These are phyloP conservation scores for Psilocybe azurescens DNA, from an alignment of 768 basidiomycete genomes.

Conservation along the genomic window DNA sequence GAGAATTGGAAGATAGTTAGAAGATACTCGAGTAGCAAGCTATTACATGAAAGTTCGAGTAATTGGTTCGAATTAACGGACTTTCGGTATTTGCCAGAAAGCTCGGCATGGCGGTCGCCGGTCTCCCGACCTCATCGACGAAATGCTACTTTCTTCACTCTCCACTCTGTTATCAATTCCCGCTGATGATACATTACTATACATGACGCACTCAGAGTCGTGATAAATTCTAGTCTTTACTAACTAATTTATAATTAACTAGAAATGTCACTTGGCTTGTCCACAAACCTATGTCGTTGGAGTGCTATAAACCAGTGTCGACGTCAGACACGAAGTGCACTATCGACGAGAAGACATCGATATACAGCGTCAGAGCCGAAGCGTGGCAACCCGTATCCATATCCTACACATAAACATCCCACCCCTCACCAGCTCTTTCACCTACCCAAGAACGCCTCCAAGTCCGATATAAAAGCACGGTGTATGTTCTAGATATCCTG, in stretches of 20 bases:
- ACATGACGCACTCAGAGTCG: neutral
- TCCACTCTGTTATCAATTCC: too few species aligned
- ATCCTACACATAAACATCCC: slow-evolving; percentile 53
- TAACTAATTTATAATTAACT: neutral
- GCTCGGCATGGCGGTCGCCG: neutral
- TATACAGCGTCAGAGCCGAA: slow-evolving; percentile 4
- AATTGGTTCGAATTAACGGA: too few species aligned
- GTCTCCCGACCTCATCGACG: neutral
- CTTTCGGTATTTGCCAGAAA: too few species aligned
- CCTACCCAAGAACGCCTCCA: slow-evolving; percentile 55
- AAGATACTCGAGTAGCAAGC: too few species aligned
- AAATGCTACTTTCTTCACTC: neutral
- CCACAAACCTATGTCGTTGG: neutral
- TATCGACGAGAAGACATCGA: neutral
- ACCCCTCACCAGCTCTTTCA: slow-evolving; percentile 71
- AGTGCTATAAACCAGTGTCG: neutral
- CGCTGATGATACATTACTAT: neutral
- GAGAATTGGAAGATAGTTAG: too few species aligned
- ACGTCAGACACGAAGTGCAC: neutral
- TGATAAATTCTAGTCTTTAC: neutral
- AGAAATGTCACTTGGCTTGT: neutral
- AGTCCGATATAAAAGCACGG: slow-evolving; percentile 59
- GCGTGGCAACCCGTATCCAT: slow-evolving; percentile 45
- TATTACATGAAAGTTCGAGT: too few species aligned
- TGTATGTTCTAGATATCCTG: slow-evolving; percentile 42